Conservation (phyloP, 2,329 filamentous ascomycete species). For the Chaetomium sp. region DNA sequence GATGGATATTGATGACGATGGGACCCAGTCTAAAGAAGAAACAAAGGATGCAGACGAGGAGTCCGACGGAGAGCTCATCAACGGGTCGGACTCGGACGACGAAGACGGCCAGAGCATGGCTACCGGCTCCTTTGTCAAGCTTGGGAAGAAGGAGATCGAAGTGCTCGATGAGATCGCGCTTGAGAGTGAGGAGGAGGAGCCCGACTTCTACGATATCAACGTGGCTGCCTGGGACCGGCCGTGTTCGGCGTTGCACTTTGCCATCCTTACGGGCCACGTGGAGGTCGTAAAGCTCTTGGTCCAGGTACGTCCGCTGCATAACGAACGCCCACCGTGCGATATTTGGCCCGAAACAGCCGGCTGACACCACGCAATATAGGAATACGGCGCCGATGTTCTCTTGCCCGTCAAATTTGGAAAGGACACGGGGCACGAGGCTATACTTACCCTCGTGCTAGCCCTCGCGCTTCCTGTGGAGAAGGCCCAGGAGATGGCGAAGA, state of each 20-base stretch:
- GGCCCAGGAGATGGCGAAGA: conserved; percentile 57
- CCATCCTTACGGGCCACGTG: conserved; percentile 65
- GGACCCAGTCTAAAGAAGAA: conserved; percentile 22
- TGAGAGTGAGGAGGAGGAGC: conserved; percentile 57
- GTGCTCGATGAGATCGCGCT: conserved; percentile 37
- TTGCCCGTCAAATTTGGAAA: conserved; percentile 62
- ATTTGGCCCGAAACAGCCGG: neutral
- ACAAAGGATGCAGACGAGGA: conserved; percentile 28
- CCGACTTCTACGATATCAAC: conserved; percentile 75
- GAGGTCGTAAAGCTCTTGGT: conserved; percentile 64
- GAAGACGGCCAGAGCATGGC: conserved; percentile 43
- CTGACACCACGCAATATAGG: conserved; percentile 22
- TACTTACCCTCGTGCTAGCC: conserved; percentile 65
- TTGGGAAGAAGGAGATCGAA: conserved; percentile 40
- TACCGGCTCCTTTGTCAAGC: conserved; percentile 70
- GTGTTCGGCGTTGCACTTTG: conserved; percentile 69
- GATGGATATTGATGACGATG: conserved; percentile 22
- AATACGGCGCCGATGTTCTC: conserved; percentile 71
- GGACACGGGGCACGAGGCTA: conserved; percentile 47
- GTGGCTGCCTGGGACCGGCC: conserved; percentile 73
- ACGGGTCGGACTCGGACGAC: conserved; percentile 41
- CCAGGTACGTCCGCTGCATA: conserved; percentile 34
- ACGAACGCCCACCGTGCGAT: neutral
- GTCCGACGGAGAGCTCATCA: conserved; percentile 42
- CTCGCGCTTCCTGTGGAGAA: conserved; percentile 56